Evolutionary conservation across 2,329 filamentous ascomycete genomes (phyloP), one percentile per base, ranked within the genome.

Genomic region (Colletotrichum tabaci): DNA sequence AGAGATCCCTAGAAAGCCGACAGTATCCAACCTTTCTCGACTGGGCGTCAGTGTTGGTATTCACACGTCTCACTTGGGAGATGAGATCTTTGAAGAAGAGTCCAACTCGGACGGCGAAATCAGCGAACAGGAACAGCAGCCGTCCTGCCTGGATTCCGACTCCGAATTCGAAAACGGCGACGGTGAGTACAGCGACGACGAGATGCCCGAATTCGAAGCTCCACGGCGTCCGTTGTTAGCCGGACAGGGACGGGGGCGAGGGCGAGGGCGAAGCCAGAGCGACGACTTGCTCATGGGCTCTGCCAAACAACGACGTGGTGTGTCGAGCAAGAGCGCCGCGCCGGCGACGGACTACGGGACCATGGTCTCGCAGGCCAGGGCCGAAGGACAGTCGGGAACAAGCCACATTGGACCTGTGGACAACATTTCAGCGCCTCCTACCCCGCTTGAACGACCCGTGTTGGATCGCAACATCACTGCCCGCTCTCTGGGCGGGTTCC

Each of bases 21-120:
- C 84, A 0, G 84, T 89, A 26, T 84, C 84, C 4, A 80, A 82
- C 18, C 78, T 89, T 21, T 80, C 84, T 74, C 86, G 88, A 80
- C 81, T 93, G 58, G 91, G 91, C 3, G 86, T 93, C 26, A 93
- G 86, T 74, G 85, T 94, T 73, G 92, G 92, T 2, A 95, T 96
- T 82, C 91, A 91, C 74, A 95, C 93, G 3, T 92, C 95, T 74
- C 90, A 90, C 66, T 82, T 97, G 2, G 87, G 90, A 10, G 87
- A 89, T 67, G 88, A 90, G 30, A 87, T 92, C 13, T 84, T 93
- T 4, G 84, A 85, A 13, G 79, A 83, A 40, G 76, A 72, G 15
- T 77, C 76, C 55, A 74, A 76, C 56, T 57, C 66, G 13, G 82
- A 79, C 42, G 83, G 80, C 65, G 80, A 80, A 6, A 80, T 81